Evolutionary conservation across 768 basidiomycete species (phyloP).

Genomic region (Pleurotus platypus): DNA sequence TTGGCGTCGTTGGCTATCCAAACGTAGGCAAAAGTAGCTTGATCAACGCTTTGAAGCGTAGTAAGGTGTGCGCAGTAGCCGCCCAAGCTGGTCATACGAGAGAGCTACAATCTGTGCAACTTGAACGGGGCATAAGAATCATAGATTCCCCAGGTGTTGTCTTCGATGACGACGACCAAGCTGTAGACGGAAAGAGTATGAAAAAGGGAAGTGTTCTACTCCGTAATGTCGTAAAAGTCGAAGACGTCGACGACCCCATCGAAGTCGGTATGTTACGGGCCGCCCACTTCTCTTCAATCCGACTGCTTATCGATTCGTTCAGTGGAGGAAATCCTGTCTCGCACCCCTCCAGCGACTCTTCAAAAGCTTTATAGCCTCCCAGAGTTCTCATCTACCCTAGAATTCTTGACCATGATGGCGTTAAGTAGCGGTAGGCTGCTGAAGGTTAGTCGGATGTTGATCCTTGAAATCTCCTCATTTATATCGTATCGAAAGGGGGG

Average conservation of each 20-base stretch:
- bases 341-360: slow-evolving; percentile 69
- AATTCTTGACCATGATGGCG: slow-evolving; percentile 90
- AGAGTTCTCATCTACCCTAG: slow-evolving; percentile 62
- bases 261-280: slow-evolving; percentile 64
- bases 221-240: slow-evolving; percentile 86
- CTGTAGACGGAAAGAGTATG: slow-evolving; percentile 33
- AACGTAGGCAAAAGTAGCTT: slow-evolving; percentile 96
- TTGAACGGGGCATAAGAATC: slow-evolving; percentile 90
- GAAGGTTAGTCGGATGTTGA: slow-evolving; percentile 47
- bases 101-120: slow-evolving; percentile 84
- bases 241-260: slow-evolving; percentile 88
- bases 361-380: slow-evolving; percentile 87
- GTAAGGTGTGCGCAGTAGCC: slow-evolving; percentile 88
- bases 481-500: slow-evolving; percentile 57
- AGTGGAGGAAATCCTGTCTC: slow-evolving; percentile 85
- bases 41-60: slow-evolving; percentile 88
- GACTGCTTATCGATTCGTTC: neutral
- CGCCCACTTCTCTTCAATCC: neutral
- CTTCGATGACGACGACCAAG: slow-evolving; percentile 72
- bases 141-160: slow-evolving; percentile 98
- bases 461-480: neutral
- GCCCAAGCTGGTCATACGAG: slow-evolving; percentile 94
- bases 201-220: slow-evolving; percentile 69
- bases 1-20: slow-evolving; percentile 94
- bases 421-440: slow-evolving; percentile 77